phyloP scores from a whole-genome alignment of 345 rosid genomes.

The Eucalyptus erythrocorys region DNA sequence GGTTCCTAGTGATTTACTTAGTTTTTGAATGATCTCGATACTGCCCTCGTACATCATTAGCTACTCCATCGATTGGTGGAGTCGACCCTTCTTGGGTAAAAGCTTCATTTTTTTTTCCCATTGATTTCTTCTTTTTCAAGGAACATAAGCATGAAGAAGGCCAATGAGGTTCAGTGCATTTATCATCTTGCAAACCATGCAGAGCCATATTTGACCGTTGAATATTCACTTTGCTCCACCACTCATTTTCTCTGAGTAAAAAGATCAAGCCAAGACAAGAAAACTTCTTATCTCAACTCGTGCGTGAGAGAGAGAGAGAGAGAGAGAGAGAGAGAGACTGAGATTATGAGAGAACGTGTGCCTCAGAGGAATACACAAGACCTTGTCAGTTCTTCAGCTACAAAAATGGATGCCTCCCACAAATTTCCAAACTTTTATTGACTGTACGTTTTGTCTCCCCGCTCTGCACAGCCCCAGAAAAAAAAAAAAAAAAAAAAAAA shows the following conservation, averaged over 20 bases:
- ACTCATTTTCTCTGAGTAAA: background rate
- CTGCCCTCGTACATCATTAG: background rate
- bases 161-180: background rate
- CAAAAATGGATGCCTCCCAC: background rate
- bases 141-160: background rate
- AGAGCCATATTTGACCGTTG: background rate
- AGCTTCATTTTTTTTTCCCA: background rate
- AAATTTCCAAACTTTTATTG: background rate
- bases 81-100: background rate
- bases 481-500: no score
- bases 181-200: background rate
- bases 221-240: background rate
- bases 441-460: conserved; percentile 14
- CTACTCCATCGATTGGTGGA: background rate
- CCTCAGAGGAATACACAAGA: background rate
- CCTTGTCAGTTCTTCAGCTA: background rate
- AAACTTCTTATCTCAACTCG: background rate
- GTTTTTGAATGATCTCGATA: background rate
- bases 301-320: background rate
- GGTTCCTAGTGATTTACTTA: background rate
- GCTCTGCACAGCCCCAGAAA: background rate
- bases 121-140: background rate
- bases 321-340: background rate
- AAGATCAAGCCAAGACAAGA: background rate
- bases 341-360: background rate